Base-by-base conservation (phyloP, 2,329 filamentous ascomycete species). In the Gnomoniopsis sp. region DNA sequence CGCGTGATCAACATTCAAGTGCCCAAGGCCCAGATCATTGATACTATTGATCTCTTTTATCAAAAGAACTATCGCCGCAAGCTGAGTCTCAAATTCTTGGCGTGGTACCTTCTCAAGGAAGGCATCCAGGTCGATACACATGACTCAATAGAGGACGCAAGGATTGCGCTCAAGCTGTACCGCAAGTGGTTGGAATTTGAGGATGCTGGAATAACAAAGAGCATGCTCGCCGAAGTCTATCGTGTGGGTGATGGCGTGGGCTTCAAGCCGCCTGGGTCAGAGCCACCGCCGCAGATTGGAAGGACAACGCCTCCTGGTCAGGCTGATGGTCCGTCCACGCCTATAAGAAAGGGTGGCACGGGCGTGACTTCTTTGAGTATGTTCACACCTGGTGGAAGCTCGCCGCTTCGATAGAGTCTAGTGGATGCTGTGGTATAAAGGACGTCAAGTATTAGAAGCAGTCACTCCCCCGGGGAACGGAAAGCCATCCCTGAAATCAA, bases 1-100 rank as follows among this genome's bases (percentile, higher is more conserved):
- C 91, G 95, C 55, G 96, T 96, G 57, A 96, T 96, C 75, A 99
- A 99, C 72, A 97, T 99, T 57, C 91, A 97, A 71, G 89, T 99
- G 0, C 95, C 96, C 1, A 90, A 88, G 70, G 75, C 84, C 3
- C 95, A 99, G 71, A 89, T 96, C 38, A 91, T 99, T 57, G 95
- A 99, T 74, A 99, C 96, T 0, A 92, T 93, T 65, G 89, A 96
- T 63, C 81, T 96, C 1, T 98, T 96, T 77, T 96, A 90, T 74
- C 86, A 96, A 59, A 86, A 88, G 57, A 81, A 85, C 17, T 88
- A 91, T 34, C 83, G 91, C 55, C 87, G 96, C n/a, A 95, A 93
- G 69, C 83, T 99, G 2, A 95, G 89, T 8, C 80, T 99, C 21
- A 90, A 93, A 30, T 98, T 97, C 71, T 77, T 99, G 19, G 93